phyloP scores from a whole-genome alignment of 2,329 filamentous ascomycete genomes.

The Kalaharituber pfeilii region DNA sequence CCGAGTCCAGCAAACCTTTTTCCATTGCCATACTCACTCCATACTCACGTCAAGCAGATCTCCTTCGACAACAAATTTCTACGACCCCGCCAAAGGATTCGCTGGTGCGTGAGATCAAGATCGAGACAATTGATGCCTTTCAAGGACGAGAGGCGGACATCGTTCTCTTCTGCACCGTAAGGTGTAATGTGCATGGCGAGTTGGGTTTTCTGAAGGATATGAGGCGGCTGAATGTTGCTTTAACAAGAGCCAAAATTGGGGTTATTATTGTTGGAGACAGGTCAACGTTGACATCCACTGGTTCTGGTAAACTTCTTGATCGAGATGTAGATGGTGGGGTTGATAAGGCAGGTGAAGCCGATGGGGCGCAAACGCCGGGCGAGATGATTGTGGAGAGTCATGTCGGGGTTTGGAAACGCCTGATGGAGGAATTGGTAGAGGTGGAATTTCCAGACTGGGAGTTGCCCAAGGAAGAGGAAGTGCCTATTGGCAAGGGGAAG shows the following conservation, averaged over 20 bases:
- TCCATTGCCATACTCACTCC: constrained; percentile 30
- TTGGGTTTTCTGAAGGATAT: constrained; percentile 31
- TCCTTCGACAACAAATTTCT: constrained; percentile 23
- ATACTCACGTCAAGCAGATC: constrained; percentile 28
- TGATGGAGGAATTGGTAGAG: constrained; percentile 5
- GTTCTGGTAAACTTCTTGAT: not conserved
- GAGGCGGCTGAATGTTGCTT: constrained; percentile 29
- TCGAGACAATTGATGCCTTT: constrained; percentile 31
- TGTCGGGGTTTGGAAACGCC: constrained; percentile 8
- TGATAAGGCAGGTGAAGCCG: too few species aligned
- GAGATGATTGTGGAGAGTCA: constrained; percentile 7
- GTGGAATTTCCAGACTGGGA: constrained; percentile 3
- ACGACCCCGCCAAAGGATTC: too few species aligned
- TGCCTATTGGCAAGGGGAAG: too few species aligned
- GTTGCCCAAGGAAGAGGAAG: not conserved
- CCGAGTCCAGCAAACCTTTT: not conserved
- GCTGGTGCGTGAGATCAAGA: constrained; percentile 17
- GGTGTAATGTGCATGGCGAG: constrained; percentile 28
- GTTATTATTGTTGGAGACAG: constrained; percentile 26
- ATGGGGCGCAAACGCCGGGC: too few species aligned
- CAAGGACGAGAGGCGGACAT: constrained; percentile 32
- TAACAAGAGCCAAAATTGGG: constrained; percentile 28
- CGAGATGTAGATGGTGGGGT: not conserved
- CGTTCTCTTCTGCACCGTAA: constrained; percentile 30
- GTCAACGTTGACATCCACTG: constrained; percentile 22